These are phyloP conservation scores for Scenedesmus sp. DNA, from an alignment of 163 green algal species.

Conservation along the genomic window DNA sequence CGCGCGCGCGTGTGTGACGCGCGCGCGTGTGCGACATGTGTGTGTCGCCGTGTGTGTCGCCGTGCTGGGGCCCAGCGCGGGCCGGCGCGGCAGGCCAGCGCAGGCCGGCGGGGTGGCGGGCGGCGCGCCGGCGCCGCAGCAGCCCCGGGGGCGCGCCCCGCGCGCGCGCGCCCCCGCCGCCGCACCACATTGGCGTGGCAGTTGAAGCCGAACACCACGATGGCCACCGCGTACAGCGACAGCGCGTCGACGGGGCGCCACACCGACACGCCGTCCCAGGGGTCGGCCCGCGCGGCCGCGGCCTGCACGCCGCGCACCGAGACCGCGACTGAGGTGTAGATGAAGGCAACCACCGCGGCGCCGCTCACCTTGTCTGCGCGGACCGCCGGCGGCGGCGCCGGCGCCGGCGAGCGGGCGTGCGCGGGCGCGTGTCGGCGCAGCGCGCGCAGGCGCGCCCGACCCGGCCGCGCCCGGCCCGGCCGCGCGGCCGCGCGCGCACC, in stretches of 20 bases:
- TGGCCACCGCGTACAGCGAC: slow-evolving; percentile 73
- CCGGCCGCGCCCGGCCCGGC: too few relatives aligned
- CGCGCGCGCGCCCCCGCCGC: neutral
- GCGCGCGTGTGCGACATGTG: too few relatives aligned
- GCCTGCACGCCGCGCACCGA: slow-evolving; percentile 43
- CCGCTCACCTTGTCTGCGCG: slow-evolving; percentile 36
- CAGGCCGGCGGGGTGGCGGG: too few relatives aligned
- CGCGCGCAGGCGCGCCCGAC: too few relatives aligned
- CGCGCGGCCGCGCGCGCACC: neutral
- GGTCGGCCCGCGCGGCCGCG: slow-evolving; percentile 17
- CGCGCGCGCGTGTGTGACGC: too few relatives aligned
- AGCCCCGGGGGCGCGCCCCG: neutral
- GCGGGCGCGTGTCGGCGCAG: too few relatives aligned
- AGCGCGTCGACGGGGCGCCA: slow-evolving; percentile 53
- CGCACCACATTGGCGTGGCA: slow-evolving; percentile 75
- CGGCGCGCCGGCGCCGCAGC: too few relatives aligned
- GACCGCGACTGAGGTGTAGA: slow-evolving; percentile 64
- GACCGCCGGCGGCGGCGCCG: too few relatives aligned
- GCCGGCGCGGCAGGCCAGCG: too few relatives aligned
- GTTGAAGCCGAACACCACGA: slow-evolving; percentile 89
- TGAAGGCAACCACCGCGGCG: slow-evolving; percentile 62
- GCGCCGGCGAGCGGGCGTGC: too few relatives aligned
- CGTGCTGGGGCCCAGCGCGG: too few relatives aligned
- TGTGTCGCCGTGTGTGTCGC: too few relatives aligned
- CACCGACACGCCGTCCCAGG: slow-evolving; percentile 44